Conservation (phyloP, 176 grass and related monocot genomes). For the Bothriochloa decipiens region DNA sequence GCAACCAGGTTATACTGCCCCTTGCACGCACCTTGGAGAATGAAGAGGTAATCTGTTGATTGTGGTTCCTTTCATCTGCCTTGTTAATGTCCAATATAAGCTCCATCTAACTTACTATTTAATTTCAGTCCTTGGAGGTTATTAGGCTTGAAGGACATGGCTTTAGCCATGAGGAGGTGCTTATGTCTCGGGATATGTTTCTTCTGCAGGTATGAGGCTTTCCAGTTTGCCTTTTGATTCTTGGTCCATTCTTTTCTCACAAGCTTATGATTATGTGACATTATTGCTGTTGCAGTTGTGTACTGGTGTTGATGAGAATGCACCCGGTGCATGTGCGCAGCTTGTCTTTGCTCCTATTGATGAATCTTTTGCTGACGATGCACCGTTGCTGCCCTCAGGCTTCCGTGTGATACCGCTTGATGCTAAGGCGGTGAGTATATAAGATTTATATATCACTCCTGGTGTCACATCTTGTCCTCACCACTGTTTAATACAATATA, state of each 20-base stretch:
- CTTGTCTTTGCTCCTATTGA: slow-evolving; percentile 97
- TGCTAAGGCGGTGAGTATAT: slow-evolving; percentile 59
- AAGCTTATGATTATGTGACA: neutral
- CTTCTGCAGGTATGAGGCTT: slow-evolving; percentile 72
- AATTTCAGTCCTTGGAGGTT: slow-evolving; percentile 82
- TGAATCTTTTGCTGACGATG: slow-evolving; percentile 94
- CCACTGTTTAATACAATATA: neutral
- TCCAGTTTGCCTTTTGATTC: neutral
- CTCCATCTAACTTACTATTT: neutral
- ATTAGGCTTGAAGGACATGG: slow-evolving; percentile 89
- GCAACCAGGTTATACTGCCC: slow-evolving; percentile 79
- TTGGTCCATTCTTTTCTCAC: neutral
- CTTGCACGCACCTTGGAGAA: slow-evolving; percentile 85
- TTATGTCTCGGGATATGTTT: slow-evolving; percentile 80
- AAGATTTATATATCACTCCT: neutral
- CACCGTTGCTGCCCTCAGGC: slow-evolving; percentile 81
- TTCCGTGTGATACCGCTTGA: slow-evolving; percentile 93
- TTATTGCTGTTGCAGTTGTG: slow-evolving; percentile 63
- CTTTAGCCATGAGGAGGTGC: slow-evolving; percentile 75
- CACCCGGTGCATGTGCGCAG: slow-evolving; percentile 73
- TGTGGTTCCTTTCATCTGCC: neutral
- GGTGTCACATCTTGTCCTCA: neutral
- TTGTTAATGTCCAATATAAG: neutral
- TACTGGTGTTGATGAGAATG: slow-evolving; percentile 82
- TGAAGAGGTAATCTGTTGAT: slow-evolving; percentile 67